Evolutionary conservation across 2,329 filamentous ascomycete genomes (phyloP).

Genomic region (Aschersonia sp.): DNA sequence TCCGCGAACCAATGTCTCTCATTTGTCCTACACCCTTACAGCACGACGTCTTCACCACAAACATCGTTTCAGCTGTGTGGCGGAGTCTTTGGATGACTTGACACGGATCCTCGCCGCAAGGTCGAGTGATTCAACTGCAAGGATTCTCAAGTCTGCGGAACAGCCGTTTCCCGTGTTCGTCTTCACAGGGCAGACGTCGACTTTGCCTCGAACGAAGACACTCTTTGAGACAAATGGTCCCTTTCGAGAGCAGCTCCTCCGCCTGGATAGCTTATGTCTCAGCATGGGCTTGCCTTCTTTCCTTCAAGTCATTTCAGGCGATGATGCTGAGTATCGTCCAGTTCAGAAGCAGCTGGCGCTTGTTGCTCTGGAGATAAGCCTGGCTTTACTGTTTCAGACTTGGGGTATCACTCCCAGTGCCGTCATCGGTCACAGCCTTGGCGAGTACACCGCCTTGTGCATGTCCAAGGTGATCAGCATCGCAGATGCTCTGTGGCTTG

Average conservation of each 20-base stretch:
- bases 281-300: constrained; percentile 20
- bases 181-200: background rate
- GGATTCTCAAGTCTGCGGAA: background rate
- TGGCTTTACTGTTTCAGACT: constrained; percentile 21
- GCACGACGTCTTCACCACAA: background rate
- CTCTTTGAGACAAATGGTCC: constrained; percentile 14
- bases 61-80: background rate
- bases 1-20: background rate
- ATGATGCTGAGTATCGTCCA: constrained; percentile 5
- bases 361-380: constrained; percentile 21
- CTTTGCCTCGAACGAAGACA: constrained; percentile 5
- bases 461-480: constrained; percentile 44
- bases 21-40: background rate
- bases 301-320: constrained; percentile 24
- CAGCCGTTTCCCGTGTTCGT: background rate
- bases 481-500: constrained; percentile 44
- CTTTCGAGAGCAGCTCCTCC: constrained; percentile 16
- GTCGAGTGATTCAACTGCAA: background rate
- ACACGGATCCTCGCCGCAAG: background rate
- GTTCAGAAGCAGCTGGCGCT: constrained; percentile 19
- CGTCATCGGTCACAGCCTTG: constrained; percentile 36
- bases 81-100: background rate
- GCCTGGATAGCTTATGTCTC: constrained; percentile 14
- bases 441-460: constrained; percentile 47
- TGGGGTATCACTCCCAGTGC: constrained; percentile 24